Conservation (phyloP, 139 green algal species). For the Chlamydomonas schloesseri region DNA sequence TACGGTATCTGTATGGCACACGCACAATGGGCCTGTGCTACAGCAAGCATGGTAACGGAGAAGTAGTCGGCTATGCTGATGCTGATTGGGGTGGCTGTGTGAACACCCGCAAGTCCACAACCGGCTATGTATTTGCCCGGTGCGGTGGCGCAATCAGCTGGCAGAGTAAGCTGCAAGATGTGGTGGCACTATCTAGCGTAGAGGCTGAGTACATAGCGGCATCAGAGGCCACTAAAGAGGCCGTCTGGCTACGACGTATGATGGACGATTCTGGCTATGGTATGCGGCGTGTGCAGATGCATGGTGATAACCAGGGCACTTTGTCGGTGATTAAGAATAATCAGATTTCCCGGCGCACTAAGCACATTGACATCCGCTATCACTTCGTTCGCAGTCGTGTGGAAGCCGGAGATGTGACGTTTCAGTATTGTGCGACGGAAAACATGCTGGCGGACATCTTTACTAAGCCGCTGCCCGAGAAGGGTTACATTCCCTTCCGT, state of each 20-base stretch:
- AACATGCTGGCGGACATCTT: constrained; percentile 48
- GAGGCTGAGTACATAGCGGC: not conserved
- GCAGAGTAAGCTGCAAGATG: not conserved
- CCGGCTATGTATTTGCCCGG: not conserved
- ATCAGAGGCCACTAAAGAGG: not conserved
- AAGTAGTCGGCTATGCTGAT: constrained; percentile 60
- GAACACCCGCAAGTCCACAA: constrained; percentile 47
- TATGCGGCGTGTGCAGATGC: not conserved
- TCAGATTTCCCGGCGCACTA: constrained; percentile 40
- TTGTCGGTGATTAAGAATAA: constrained; percentile 52
- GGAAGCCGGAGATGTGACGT: constrained; percentile 1
- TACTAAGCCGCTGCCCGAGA: constrained; percentile 47
- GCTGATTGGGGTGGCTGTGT: constrained; percentile 58
- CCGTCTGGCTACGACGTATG: not conserved
- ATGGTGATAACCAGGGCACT: constrained; percentile 58
- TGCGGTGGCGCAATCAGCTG: not conserved
- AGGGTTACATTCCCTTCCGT: no score
- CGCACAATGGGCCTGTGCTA: constrained; percentile 32
- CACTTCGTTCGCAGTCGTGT: constrained; percentile 45
- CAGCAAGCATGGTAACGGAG: not conserved
- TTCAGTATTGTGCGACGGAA: constrained; percentile 32
- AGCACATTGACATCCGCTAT: constrained; percentile 62
- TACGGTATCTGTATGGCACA: constrained; percentile 52
- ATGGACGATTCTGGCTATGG: not conserved
- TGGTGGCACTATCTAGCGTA: not conserved